Base-by-base conservation (phyloP, 2,329 filamentous ascomycete genomes). In the Arthroderma uncinatum region DNA sequence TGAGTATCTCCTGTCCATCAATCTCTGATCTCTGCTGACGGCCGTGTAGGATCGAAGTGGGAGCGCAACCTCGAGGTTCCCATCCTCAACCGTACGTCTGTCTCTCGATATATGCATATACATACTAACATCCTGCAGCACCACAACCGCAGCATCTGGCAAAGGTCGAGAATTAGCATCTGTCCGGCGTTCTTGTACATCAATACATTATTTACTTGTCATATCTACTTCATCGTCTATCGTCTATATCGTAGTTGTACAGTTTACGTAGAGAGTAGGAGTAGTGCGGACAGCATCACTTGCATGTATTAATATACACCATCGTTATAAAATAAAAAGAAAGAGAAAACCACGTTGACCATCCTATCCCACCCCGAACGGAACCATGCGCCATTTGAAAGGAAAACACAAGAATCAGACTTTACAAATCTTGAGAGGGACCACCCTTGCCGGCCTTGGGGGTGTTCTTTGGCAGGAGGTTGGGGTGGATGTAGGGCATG, bases 391-490 rank as follows among this genome's bases (percentile, higher is more conserved):
- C 78, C 86, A 86, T 89, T 83, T 81, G 76, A 76, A 64, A 65
- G 76, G 21, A 53, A 53, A 52, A 23, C 39, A 50, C 36, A 55
- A 39, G 50, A 57, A 66, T n/a, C n/a, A n/a, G n/a, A 66, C 69
- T 79, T 76, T 76, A 79, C 78, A 83, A 76, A 68, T 69, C 68
- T 70, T 79, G 82, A 89, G 97, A 79, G 97, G 82, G 82, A 80
- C 89, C 95, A 68, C 84, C 81, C 74, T 95, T 95, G 78, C 87
- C 88, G 74, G 82, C 81, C 87, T 97, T 96, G 75, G 85, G 82
- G 58, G 93, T 95, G 89, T 97, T 97, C 90, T 98, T 97, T 73
- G 93, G 93, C 65, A 98, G 85, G 63, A 98, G 87, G 80, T 98
- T 95, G 79, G 93, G 88, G 81, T 95, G 89, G 67, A 95, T 95